Evolutionary conservation across 768 basidiomycete genomes (phyloP).

Genomic region (Clavulina sp.): DNA sequence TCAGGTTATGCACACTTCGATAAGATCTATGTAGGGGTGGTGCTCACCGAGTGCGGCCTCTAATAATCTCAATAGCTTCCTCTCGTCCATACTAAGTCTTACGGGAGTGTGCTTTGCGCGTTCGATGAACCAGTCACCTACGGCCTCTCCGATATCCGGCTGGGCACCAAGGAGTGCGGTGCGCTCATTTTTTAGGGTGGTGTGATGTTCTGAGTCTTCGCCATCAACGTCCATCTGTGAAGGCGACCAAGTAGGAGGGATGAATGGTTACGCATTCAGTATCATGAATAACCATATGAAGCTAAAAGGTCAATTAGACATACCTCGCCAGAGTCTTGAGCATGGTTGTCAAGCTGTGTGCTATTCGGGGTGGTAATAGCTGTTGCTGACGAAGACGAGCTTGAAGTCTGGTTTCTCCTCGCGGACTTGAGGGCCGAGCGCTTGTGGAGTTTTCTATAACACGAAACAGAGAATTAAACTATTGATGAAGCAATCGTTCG

Average conservation of each 20-base stretch:
- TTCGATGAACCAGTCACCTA: conserved; percentile 77
- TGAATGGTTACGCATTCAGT: background rate
- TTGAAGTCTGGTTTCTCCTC: background rate
- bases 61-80: conserved; percentile 69
- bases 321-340: too few relatives aligned
- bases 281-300: too few relatives aligned
- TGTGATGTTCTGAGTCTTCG: conserved; percentile 5
- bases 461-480: background rate
- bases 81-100: conserved; percentile 54
- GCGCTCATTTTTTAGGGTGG: conserved; percentile 20
- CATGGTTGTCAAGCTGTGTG: too few relatives aligned
- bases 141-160: conserved; percentile 38
- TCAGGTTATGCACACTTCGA: background rate
- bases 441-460: background rate
- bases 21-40: conserved; percentile 20
- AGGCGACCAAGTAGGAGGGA: background rate
- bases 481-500: too few relatives aligned
- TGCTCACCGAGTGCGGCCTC: conserved; percentile 52
- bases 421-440: background rate
- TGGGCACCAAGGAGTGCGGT: conserved; percentile 29
- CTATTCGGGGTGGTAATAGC: too few relatives aligned
- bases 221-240: conserved; percentile 32
- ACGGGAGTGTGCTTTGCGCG: conserved; percentile 67
- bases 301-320: too few relatives aligned
- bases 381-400: too few relatives aligned